Base-by-base conservation (phyloP, 345 rosid genomes). In the Dipteronia dyeriana region DNA sequence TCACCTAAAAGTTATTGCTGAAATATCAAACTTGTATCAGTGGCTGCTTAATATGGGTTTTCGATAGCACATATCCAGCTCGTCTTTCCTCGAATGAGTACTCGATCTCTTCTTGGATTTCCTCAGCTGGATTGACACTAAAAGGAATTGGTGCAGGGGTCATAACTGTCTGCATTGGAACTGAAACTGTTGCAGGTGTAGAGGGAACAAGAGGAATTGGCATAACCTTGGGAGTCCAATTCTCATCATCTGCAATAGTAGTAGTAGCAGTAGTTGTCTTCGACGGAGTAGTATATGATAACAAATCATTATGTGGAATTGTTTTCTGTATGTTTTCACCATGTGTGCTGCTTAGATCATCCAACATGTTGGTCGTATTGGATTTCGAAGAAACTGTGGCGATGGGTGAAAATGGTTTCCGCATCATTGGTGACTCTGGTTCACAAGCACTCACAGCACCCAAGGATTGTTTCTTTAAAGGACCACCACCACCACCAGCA, bases 11-110 rank as follows among this genome's bases (percentile, higher is more conserved):
- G 34, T 34, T 34, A 23, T 43, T 57, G 65, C 73, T 63, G 67
- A 41, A 49, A 71, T 20, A 34, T 89, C 87, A 89, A 75, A 84
- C 93, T 67, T 82, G 87, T 78, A 88, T 83, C 71, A 80, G 39
- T n/a, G 87, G 45, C 38, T 34, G 70, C 70, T 83, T 84, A 22
- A 87, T 68, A 45, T 81, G 82, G 20, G 82, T 43, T 51, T 63
- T 76, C 9, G 91, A 89, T 80, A 88, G 82, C 82, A 88, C 76
- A 72, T 87, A 91, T 43, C 97, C 98, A 22, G 93, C 93, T 82
- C 97, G 88, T 84, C 86, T 83, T 86, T 96, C 99, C 84, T 96
- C 97, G 12, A 94, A 96, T 3, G 98, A 94, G 75, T 91, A 91
- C 65, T 94, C 99, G 12, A 87, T 82, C 56, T 87, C 95, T 80